Evolutionary conservation across 2,329 filamentous ascomycete species (phyloP), one percentile per base, ranked within the genome.

Genomic region (Stagonosporopsis rhizophila): DNA sequence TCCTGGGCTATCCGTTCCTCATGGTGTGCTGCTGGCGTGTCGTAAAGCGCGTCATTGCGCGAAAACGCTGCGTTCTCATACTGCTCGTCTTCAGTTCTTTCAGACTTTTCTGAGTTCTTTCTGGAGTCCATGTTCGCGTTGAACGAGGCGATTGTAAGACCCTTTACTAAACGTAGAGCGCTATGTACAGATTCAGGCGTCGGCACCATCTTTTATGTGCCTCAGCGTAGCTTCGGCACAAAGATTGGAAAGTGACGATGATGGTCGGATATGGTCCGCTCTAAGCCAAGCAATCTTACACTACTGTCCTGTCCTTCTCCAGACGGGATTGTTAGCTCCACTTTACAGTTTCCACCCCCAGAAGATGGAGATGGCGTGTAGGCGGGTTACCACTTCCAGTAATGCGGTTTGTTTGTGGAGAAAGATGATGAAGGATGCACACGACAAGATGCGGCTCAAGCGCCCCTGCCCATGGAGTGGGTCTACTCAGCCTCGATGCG

Each of bases 251-350:
- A 20, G 23, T 23, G 39, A 47, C 20, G 44, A 38, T 42, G 30
- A 15, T 23, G 15, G 19, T 38, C 30, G 44, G 32, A 17, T 35
- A 22, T 32, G 23, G 20, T 47, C 51, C 44, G 23, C 51, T 47
- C 14, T 27, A 14, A 40, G 52, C 52, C 45, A 55, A 55, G 52
- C 14, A 44, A 40, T 38, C 15, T 22, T 34, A 37, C 39, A 39
- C 45, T 55, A 55, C 19, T 17, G 39, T 55, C 52, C 45, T 55
- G 45, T 45, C 52, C 25, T 40, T 32, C 50, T 27, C 37, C 39
- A 49, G 39, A 39, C 44, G 15, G 22, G 28, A 37, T 46, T 7
- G 2, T 32, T 47, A 30, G 28, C 44, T 39, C 34, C 14, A 37
- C 32, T 19, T n/a, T 11, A 44, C 30, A 6, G 39, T 6, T 34